These are phyloP conservation scores for Ploettnerulaceae sp. DNA, from an alignment of 2,329 filamentous ascomycete species.

Conservation along the genomic window DNA sequence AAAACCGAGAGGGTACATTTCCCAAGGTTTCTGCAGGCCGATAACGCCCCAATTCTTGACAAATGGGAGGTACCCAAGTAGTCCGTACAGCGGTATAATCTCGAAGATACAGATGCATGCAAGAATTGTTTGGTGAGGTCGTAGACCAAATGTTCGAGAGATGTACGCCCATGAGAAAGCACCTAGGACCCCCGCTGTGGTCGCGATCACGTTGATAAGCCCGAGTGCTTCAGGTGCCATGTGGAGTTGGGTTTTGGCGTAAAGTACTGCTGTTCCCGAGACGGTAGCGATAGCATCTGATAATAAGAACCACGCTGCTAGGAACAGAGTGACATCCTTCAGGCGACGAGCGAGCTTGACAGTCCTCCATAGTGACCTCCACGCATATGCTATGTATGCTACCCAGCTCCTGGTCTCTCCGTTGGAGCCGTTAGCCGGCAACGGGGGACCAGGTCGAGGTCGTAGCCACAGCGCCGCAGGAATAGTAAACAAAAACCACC, in stretches of 20 bases:
- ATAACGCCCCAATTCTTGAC: conserved; percentile 69
- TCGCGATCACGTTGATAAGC: conserved; percentile 90
- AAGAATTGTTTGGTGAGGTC: conserved; percentile 82
- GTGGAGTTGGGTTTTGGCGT: conserved; percentile 86
- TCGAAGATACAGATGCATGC: conserved; percentile 90
- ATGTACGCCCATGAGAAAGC: conserved; percentile 86
- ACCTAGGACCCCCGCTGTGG: conserved; percentile 74
- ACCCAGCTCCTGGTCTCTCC: conserved; percentile 48
- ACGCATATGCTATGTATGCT: conserved; percentile 75
- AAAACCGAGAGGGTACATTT: conserved; percentile 90
- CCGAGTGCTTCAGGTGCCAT: conserved; percentile 88
- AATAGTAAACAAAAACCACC: conserved; percentile 92
- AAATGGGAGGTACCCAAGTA: conserved; percentile 81
- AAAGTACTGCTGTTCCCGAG: conserved; percentile 88
- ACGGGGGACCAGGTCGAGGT: conserved; percentile 79
- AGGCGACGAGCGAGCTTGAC: conserved; percentile 67
- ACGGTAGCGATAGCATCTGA: conserved; percentile 94
- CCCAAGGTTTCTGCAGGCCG: conserved; percentile 90
- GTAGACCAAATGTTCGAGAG: conserved; percentile 63
- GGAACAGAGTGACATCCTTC: conserved; percentile 70
- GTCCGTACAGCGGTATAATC: conserved; percentile 84
- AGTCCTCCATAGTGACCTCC: conserved; percentile 80
- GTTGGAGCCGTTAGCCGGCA: conserved; percentile 40
- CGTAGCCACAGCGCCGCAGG: conserved; percentile 85
- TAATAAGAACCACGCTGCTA: conserved; percentile 89